phyloP scores from a whole-genome alignment of 345 rosid species.

The Dipteronia sinensis region DNA sequence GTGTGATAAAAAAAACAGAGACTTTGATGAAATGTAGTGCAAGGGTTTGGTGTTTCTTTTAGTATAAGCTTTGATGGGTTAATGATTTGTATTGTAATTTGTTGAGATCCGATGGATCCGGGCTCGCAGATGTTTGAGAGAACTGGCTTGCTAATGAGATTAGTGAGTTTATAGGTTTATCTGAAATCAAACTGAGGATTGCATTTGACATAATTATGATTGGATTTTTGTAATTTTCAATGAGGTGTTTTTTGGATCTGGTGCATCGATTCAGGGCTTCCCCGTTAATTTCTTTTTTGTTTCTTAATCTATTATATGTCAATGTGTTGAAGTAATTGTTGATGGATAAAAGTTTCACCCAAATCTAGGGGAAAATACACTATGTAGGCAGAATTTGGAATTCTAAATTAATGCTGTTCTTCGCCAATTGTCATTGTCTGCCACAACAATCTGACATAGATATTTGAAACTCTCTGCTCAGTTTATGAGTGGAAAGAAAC shows the following conservation, averaged over 20 bases:
- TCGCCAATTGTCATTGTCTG: background rate
- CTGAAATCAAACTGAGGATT: background rate
- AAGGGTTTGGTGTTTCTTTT: background rate
- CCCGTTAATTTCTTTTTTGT: background rate
- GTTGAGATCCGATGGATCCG: too few relatives aligned
- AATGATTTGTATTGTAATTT: too few relatives aligned
- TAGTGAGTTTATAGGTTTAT: background rate
- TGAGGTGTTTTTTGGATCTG: background rate
- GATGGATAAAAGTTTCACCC: too few relatives aligned
- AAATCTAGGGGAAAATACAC: background rate
- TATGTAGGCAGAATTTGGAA: too few relatives aligned
- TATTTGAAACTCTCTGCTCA: background rate
- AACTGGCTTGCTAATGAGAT: background rate
- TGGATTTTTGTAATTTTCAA: conserved; percentile 8
- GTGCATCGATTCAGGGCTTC: background rate
- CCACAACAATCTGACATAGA: background rate
- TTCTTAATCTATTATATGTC: background rate
- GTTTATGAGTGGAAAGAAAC: too few relatives aligned
- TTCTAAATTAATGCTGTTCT: background rate
- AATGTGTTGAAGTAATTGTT: background rate
- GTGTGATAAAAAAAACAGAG: background rate
- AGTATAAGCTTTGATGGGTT: too few relatives aligned
- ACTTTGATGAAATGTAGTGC: background rate
- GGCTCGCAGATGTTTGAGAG: too few relatives aligned
- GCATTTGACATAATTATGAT: background rate